Evolutionary conservation across 305 asterid genomes (phyloP).

Genomic region (Solanum chacoense): DNA sequence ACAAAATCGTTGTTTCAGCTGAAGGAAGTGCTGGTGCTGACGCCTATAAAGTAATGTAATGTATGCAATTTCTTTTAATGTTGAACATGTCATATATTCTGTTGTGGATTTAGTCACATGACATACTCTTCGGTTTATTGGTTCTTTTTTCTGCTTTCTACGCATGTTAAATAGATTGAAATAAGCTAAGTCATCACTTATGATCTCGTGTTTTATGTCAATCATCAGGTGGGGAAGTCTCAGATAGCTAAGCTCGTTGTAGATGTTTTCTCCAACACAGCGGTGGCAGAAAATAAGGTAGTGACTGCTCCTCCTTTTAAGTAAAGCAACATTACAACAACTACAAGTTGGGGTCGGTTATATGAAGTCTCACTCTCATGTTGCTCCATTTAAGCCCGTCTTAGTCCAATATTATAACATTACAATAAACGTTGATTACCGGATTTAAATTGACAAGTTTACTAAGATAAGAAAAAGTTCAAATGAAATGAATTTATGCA

Average conservation of each 20-base stretch:
- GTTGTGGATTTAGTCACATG: not conserved
- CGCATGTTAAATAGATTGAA: not conserved
- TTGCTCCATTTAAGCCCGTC: not conserved
- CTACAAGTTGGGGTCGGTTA: not conserved
- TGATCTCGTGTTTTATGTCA: not conserved
- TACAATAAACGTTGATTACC: not conserved
- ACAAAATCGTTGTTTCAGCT: constrained; percentile 55
- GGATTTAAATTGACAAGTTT: not conserved
- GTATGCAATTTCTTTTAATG: constrained; percentile 47
- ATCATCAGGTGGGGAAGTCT: constrained; percentile 51
- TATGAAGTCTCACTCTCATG: not conserved
- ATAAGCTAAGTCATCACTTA: not conserved
- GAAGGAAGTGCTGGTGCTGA: constrained; percentile 50
- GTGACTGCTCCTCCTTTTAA: not conserved
- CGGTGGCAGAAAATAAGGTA: constrained; percentile 72
- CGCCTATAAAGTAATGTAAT: constrained; percentile 98
- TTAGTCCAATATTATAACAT: not conserved
- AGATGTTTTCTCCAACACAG: constrained; percentile 70
- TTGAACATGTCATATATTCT: not conserved
- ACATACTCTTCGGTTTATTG: not conserved
- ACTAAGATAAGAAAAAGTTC: not conserved
- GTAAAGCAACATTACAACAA: not conserved
- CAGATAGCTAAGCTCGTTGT: constrained; percentile 82
- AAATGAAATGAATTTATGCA: not conserved
- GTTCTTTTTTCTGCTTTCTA: not conserved